Conservation (phyloP, 495 filamentous ascomycete genomes). For the Chaetomium fimeti region DNA sequence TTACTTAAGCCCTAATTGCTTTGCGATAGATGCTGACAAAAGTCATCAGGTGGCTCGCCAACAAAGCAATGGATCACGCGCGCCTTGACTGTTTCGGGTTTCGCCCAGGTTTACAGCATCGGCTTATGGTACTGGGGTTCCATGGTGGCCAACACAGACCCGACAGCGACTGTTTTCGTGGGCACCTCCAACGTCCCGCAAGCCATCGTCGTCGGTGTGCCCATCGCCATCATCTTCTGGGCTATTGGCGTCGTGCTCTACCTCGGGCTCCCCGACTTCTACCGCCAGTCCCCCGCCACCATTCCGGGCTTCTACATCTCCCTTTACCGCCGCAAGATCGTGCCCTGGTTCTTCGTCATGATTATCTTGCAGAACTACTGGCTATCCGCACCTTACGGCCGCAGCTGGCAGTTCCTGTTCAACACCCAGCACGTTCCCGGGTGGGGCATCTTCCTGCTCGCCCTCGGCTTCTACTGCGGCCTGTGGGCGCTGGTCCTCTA, state of each 20-base stretch:
- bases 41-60: constrained; percentile 48
- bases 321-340: constrained; percentile 57
- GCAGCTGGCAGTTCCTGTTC: constrained; percentile 64
- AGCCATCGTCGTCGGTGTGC: constrained; percentile 50
- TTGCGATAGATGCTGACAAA: not conserved
- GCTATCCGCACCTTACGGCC: constrained; percentile 60
- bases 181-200: constrained; percentile 34
- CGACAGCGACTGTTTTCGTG: constrained; percentile 30
- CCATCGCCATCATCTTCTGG: constrained; percentile 54
- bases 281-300: constrained; percentile 64
- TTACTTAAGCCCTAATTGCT: not conserved
- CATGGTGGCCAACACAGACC: constrained; percentile 36
- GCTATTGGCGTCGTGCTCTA: constrained; percentile 53
- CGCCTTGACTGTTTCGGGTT: constrained; percentile 61
- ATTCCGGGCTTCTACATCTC: constrained; percentile 61
- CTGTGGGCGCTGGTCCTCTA: constrained; percentile 54
- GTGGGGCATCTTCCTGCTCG: constrained; percentile 54
- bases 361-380: constrained; percentile 68
- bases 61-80: constrained; percentile 64
- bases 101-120: constrained; percentile 62
- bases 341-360: constrained; percentile 60
- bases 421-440: constrained; percentile 49
- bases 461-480: constrained; percentile 58
- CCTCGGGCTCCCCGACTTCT: constrained; percentile 62
- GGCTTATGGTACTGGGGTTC: constrained; percentile 68